Conservation (phyloP, 2,329 filamentous ascomycete genomes). For the Colletotrichum costaricense region DNA sequence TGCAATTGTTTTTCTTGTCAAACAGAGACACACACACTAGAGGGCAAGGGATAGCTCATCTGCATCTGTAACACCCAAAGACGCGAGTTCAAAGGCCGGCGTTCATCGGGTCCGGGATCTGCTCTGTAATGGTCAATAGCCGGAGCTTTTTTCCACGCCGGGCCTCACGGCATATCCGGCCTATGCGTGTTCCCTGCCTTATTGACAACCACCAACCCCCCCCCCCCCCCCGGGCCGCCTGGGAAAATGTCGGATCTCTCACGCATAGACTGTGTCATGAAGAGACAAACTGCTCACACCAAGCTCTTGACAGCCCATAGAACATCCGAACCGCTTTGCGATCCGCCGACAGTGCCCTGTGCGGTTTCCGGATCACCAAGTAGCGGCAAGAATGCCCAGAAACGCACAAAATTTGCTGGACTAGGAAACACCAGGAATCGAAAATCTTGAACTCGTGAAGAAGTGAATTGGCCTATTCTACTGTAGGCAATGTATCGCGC, state of each 20-base stretch:
- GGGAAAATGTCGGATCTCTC: conserved; percentile 8
- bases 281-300: neutral
- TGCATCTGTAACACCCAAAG: conserved; percentile 7
- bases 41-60: neutral
- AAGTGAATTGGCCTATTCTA: conserved; percentile 17
- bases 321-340: neutral
- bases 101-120: conserved; percentile 23
- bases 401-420: neutral
- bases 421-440: neutral
- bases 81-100: neutral
- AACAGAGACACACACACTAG: neutral
- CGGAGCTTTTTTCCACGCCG: too few species aligned
- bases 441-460: neutral
- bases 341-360: neutral
- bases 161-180: neutral
- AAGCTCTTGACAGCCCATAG: conserved; percentile 5
- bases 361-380: neutral
- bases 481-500: conserved; percentile 6
- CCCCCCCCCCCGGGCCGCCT: neutral
- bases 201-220: neutral
- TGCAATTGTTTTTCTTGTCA: neutral
- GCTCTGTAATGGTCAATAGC: neutral
- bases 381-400: neutral
- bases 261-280: conserved; percentile 26
- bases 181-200: neutral